Base-by-base conservation (phyloP, 345 rosid species). In the Syzygium jambos region DNA sequence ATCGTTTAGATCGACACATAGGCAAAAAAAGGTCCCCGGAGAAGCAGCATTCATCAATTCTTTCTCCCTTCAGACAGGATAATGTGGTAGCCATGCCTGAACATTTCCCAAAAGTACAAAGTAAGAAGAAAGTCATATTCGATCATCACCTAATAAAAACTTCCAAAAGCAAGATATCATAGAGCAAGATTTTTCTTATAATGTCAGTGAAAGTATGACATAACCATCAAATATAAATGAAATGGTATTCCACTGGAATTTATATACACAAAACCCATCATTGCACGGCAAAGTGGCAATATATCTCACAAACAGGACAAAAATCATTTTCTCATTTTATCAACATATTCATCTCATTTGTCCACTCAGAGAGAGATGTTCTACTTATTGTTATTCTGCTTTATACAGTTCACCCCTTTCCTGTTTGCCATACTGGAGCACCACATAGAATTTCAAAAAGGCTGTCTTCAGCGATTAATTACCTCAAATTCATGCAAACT, bases 71-170 rank as follows among this genome's bases (percentile, higher is more conserved):
- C 98, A 13, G 90, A 85, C 86, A 96, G 88, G 91, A 97, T 96
- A 56, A 97, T 90, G 91, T 95, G 99, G 88, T 97, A 95, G 17
- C 99, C 98, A 87, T 96, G 99, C 88, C 99, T 96, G 95, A 88
- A 86, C 51, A 89, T 49, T 29, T 77, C 57, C 80, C 30, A 52
- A 63, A 84, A 84, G 7, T 34, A 23, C 10, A 17, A 29, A 55
- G 55, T 52, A 46, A 61, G 49, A 21, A 55, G 57, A 52, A 84
- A 84, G n/a, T 84, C n/a, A 84, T 38, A 53, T 51, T 52, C 15
- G 16, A 34, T 34, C 80, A 34, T 73, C 80, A 73, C 46, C 49
- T 34, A 73, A 34, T 9, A 68, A 68, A 16, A 34, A 9, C 61
- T 84, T 52, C 43, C 46, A 84, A 51, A 41, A 34, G 56, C 57